phyloP scores from a whole-genome alignment of 2,329 filamentous ascomycete genomes.

The Tolypocladium ovalisporum region DNA sequence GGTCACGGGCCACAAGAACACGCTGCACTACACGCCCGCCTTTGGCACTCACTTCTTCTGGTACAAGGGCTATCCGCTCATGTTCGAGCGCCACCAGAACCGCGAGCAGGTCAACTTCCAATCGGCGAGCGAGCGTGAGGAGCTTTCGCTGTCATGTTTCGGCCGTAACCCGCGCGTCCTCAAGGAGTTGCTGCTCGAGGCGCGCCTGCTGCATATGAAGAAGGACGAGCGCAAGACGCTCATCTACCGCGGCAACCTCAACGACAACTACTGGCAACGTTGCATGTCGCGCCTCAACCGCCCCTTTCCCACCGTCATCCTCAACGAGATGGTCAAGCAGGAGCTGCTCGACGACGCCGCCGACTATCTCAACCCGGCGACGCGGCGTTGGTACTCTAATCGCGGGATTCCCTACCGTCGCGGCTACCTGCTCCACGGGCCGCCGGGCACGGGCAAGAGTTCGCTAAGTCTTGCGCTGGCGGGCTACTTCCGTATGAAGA shows the following conservation, averaged over 20 bases:
- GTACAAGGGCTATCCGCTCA: constrained; percentile 47
- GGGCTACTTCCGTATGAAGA: constrained; percentile 57
- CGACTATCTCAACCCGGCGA: constrained; percentile 52
- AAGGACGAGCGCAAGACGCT: constrained; percentile 52
- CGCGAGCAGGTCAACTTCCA: constrained; percentile 28
- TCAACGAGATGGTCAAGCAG: constrained; percentile 49
- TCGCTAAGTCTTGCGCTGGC: constrained; percentile 61
- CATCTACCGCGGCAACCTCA: constrained; percentile 49
- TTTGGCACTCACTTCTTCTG: constrained; percentile 60
- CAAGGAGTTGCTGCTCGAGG: constrained; percentile 51
- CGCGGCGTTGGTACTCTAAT: constrained; percentile 69
- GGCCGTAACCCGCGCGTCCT: constrained; percentile 49
- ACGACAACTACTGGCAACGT: constrained; percentile 45
- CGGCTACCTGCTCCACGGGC: constrained; percentile 73
- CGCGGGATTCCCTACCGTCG: constrained; percentile 77
- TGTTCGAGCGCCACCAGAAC: constrained; percentile 43
- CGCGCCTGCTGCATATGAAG: constrained; percentile 41
- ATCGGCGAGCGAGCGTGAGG: constrained; percentile 40
- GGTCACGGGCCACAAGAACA: constrained; percentile 29
- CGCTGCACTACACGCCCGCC: constrained; percentile 53
- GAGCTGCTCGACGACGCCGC: constrained; percentile 48
- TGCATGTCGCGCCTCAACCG: constrained; percentile 50
- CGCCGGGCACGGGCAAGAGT: constrained; percentile 71
- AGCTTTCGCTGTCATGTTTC: constrained; percentile 50
- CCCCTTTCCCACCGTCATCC: constrained; percentile 54